Base-by-base conservation (phyloP, 495 filamentous ascomycete genomes). In the Neurospora sublineolata region DNA sequence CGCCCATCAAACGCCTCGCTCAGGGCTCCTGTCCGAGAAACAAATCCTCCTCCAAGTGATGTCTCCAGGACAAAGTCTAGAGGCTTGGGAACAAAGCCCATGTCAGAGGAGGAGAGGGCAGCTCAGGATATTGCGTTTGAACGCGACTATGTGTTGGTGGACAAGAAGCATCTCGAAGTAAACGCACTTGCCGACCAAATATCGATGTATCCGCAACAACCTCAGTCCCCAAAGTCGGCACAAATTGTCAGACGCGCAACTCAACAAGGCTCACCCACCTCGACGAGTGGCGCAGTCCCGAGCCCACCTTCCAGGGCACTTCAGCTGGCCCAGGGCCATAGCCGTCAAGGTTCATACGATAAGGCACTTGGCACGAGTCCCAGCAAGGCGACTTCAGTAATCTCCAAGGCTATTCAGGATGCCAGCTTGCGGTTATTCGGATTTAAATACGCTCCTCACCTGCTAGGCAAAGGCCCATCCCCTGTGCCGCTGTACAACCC, bases 131-230 rank as follows among this genome's bases (percentile, higher is more conserved):
- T 95, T 6, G 92, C 92, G 2, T 92, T 96, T 77, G 93, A 96
- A 77, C 86, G 94, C 74, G 95, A 97, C 75, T 99, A 97, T 74
- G 94, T 99, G 40, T 82, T 99, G 20, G 92, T 99, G 23, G 96
- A 99, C 80, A 98, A 97, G 83, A 90, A 90, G 69, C 90, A 91
- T 9, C 94, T 98, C 4, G 93, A 97, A 79, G 94, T 98, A 37
- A 97, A 99, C 82, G 94, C 95, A 4, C 93, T 99, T 77, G 95
- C 95, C 10, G 95, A 99, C 78, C 94, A 98, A 79, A 82, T 99
- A 74, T 93, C 92, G 20, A 89, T 93, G 67, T 93, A 92, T 72
- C 86, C 90, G 69, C 84, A 85, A 44, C 85, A 89, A 69, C 76
- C 79, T 0, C 75, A 77, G 33, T 83, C 84, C 16, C 81, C 84